phyloP scores from a whole-genome alignment of 306 rosid species.

The Ziziphus jujuba region DNA sequence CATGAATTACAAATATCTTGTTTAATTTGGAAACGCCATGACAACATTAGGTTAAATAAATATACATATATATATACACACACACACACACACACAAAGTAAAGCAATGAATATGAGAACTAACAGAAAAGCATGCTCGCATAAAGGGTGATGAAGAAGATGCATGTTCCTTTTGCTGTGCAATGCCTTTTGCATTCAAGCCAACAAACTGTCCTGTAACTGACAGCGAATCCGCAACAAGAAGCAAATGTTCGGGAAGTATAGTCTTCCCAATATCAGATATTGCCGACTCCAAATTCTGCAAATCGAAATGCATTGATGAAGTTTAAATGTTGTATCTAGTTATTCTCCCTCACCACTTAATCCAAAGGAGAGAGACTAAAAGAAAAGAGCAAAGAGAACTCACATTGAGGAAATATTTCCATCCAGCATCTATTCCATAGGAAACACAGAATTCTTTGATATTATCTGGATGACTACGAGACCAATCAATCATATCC shows the following conservation, averaged over 20 bases:
- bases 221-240: conserved; percentile 72
- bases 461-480: conserved; percentile 86
- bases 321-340: conserved; percentile 17
- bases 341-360: neutral
- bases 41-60: neutral
- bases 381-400: conserved; percentile 15
- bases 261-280: conserved; percentile 75
- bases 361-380: neutral
- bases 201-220: conserved; percentile 86
- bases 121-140: conserved; percentile 94
- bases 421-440: conserved; percentile 86
- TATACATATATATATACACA: conserved; percentile 2
- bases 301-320: conserved; percentile 33
- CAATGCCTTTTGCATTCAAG: conserved; percentile 73
- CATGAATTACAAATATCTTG: conserved; percentile 15
- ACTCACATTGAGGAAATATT: conserved; percentile 65
- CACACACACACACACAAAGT: too few relatives aligned
- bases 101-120: conserved; percentile 39
- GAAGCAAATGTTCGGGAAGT: conserved; percentile 75
- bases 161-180: conserved; percentile 65
- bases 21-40: neutral
- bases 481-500: conserved; percentile 87
- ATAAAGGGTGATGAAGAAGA: conserved; percentile 72
- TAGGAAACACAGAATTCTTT: conserved; percentile 57
- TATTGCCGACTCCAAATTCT: conserved; percentile 71